Percentiles rank a stretch among this genome's conserved stretches.
phyloP scores from a whole-genome alignment of 225 moss, liverwort and hornwort genomes.

The Sphagnum tenellum region DNA sequence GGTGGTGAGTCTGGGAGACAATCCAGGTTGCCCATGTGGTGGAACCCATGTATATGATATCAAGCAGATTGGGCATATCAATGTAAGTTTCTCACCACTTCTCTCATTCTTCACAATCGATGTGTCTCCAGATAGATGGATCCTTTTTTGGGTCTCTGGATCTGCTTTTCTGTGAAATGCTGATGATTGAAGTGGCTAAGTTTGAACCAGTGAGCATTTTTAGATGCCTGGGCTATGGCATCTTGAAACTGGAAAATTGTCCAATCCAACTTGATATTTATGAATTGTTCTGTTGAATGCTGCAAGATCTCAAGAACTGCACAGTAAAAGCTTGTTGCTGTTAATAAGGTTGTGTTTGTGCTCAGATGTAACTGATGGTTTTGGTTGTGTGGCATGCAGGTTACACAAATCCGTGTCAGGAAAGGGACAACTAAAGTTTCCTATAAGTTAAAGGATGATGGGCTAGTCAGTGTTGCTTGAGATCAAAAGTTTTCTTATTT shows the following conservation, averaged over 20 bases:
- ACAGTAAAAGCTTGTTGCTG: background rate
- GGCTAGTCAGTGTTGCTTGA: conserved; percentile 7
- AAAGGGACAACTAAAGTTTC: conserved; percentile 45
- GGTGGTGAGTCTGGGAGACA: conserved; percentile 54
- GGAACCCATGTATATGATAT: conserved; percentile 69
- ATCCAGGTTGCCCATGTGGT: conserved; percentile 68
- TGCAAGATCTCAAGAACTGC: too few relatives aligned
- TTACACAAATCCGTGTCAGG: conserved; percentile 48
- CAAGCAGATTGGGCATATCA: conserved; percentile 53
- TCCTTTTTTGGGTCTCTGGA: too few relatives aligned
- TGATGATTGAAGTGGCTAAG: too few relatives aligned
- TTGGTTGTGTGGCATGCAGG: conserved; percentile 13
- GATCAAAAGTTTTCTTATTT: background rate
- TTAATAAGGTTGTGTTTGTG: background rate
- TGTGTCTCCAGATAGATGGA: too few relatives aligned
- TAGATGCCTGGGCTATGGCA: too few relatives aligned
- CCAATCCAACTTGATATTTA: too few relatives aligned
- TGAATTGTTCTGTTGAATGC: too few relatives aligned
- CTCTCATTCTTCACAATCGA: background rate
- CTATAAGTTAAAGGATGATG: conserved; percentile 21
- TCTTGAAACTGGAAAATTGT: too few relatives aligned
- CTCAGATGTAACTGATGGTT: background rate
- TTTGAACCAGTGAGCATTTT: too few relatives aligned
- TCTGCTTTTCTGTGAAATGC: too few relatives aligned
- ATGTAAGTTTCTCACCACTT: conserved; percentile 23